Evolutionary conservation across 257 asterid genomes (phyloP), one percentile per base, ranked within the genome.

Genomic region (Mentha longifolia): DNA sequence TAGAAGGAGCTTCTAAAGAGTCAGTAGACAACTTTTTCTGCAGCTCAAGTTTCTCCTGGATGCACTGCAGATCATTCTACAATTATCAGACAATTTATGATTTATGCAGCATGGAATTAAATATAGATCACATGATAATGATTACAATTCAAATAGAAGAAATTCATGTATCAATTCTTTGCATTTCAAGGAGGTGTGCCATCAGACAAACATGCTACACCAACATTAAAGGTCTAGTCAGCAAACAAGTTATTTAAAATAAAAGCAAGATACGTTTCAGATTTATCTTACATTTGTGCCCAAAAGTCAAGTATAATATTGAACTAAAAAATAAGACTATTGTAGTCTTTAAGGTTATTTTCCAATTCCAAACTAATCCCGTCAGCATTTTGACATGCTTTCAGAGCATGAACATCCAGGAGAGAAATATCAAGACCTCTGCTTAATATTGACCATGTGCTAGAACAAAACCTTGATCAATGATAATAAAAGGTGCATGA

Each of bases 11-110:
- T 64, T 86, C 95, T 47, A 76, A 87, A 75, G 83, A 77, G 74
- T 79, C 80, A 64, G 62, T 62, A 28, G 87, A 75, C 67, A 85
- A 75, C 80, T 85, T 84, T 71, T 79, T 86, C 85, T 93, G 91
- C 59, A 76, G 55, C 80, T 81, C 91, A 73, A 66, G 74, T 78
- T 85, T 94, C 84, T 91, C 96, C 79, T 87, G 90, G 79, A 79
- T 79, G 84, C 88, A 77, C 96, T 94, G 89, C 17, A 30, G 61
- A 65, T 78, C 52, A 76, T 50, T 79, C 35, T 16, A 64, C 63
- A 76, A 65, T 22, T 52, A 74, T 64, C 25, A 46, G 42, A 77
- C 25, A 54, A 68, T 60, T 33, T 41, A 30, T 56, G 65, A 20
- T 15, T 67, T 45, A 59, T 31, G 73, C 31, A 45, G 31, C 63